Evolutionary conservation across 176 grass and related monocot genomes (phyloP).

Genomic region (barley (Hordeum vulgare)): DNA sequence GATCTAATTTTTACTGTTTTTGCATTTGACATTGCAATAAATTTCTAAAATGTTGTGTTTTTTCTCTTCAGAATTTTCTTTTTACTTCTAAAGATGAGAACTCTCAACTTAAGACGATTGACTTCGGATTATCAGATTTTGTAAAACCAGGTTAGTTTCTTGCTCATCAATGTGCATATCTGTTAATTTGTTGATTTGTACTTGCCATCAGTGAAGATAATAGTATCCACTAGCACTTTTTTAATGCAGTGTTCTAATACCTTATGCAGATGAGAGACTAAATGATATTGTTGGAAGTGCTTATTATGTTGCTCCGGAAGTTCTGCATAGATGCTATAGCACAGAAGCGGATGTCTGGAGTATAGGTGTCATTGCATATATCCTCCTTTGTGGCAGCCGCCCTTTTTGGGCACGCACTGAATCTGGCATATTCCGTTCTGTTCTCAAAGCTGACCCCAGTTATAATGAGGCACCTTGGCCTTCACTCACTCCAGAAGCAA

Average conservation of each 20-base stretch:
- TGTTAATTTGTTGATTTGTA: background rate
- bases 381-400: constrained; percentile 76
- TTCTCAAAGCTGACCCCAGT: constrained; percentile 76
- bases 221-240: background rate
- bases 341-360: constrained; percentile 91
- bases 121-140: constrained; percentile 81
- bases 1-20: background rate
- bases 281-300: constrained; percentile 97
- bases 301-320: constrained; percentile 92
- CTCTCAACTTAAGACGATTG: constrained; percentile 69
- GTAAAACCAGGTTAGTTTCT: constrained; percentile 70
- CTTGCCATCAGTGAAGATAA: background rate
- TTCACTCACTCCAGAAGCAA: constrained; percentile 62
- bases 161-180: background rate
- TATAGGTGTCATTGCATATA: constrained; percentile 85
- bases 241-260: constrained; percentile 9
- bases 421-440: constrained; percentile 77
- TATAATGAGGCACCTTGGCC: constrained; percentile 74
- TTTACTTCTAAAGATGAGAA: constrained; percentile 78
- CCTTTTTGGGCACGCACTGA: constrained; percentile 88
- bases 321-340: constrained; percentile 77
- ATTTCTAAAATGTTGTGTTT: constrained; percentile 11
- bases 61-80: constrained; percentile 62
- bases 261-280: constrained; percentile 64
- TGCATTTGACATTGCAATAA: background rate